Evolutionary conservation across 805 yeast species (phyloP).

Genomic region (Suhomyces sp.): DNA sequence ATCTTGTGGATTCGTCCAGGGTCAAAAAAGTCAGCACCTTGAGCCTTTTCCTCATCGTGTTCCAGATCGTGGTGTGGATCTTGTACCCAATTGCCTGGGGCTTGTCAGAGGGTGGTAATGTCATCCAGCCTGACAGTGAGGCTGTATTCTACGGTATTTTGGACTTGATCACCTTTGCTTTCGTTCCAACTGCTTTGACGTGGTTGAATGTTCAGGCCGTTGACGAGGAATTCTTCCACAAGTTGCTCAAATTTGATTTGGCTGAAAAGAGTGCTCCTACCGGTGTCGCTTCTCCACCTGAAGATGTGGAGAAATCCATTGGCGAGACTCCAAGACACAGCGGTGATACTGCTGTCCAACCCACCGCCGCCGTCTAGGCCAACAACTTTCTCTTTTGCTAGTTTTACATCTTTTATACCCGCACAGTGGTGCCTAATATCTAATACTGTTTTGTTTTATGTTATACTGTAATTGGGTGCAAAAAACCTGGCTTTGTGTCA

Average conservation of each 20-base stretch:
- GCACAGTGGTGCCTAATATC: not conserved
- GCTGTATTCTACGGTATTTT: constrained; percentile 58
- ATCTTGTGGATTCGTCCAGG: constrained; percentile 7
- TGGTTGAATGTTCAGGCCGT: constrained; percentile 22
- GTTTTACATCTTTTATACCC: not conserved
- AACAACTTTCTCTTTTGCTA: not conserved
- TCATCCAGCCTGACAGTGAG: constrained; percentile 55
- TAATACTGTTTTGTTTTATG: not conserved
- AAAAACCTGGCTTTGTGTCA: not conserved
- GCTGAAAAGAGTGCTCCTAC: constrained; percentile 1
- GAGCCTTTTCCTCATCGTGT: constrained; percentile 17
- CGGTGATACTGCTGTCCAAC: constrained; percentile 43
- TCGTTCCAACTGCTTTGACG: constrained; percentile 38
- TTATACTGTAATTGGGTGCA: not conserved
- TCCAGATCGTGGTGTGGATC: constrained; percentile 44
- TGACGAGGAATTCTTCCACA: constrained; percentile 28
- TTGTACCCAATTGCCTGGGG: constrained; percentile 52
- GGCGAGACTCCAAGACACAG: constrained; percentile 39
- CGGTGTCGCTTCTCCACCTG: not conserved
- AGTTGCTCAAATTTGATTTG: constrained; percentile 14
- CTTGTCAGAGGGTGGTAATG: constrained; percentile 61
- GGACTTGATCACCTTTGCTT: constrained; percentile 46
- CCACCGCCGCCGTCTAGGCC: not conserved
- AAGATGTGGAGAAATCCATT: constrained; percentile 19
- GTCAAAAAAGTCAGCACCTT: not conserved